Percentiles rank a stretch among this genome's conserved stretches.
Evolutionary conservation across 1,139 yeast species (phyloP).

Genomic region (Protomyces lactucae-debilis): DNA sequence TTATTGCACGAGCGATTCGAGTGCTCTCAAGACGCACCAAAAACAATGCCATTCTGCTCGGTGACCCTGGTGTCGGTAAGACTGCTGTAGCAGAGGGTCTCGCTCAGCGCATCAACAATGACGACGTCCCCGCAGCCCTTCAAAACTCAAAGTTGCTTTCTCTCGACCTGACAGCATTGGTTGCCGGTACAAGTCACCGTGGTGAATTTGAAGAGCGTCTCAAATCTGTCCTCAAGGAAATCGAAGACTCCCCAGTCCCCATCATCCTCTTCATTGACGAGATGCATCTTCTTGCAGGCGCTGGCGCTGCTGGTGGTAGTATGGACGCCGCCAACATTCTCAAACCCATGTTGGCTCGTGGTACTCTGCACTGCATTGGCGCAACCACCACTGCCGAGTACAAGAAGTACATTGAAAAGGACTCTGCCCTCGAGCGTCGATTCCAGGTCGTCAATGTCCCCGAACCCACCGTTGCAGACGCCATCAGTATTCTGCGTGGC

Average conservation of each 20-base stretch:
- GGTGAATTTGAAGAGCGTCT: conserved; percentile 98
- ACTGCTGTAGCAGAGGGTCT: conserved; percentile 98
- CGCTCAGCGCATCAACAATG: conserved; percentile 92
- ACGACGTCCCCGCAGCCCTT: conserved; percentile 86
- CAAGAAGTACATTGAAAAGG: conserved; percentile 86
- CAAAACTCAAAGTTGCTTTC: conserved; percentile 77
- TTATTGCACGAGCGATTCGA: conserved; percentile 88
- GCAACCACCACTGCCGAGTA: conserved; percentile 96
- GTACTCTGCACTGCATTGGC: conserved; percentile 93
- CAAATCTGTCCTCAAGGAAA: conserved; percentile 90
- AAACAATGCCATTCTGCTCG: conserved; percentile 92
- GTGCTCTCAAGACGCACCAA: conserved; percentile 93
- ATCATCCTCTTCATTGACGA: conserved; percentile 91
- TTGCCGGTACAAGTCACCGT: conserved; percentile 97
- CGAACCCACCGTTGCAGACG: conserved; percentile 87
- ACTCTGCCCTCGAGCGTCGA: conserved; percentile 98
- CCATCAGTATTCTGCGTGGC: conserved; percentile 94
- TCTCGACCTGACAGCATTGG: conserved; percentile 87
- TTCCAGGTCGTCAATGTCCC: conserved; percentile 95
- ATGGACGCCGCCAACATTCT: conserved; percentile 91
- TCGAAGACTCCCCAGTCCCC: conserved; percentile 79
- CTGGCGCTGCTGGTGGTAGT: conserved; percentile 59
- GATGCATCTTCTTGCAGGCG: conserved; percentile 99
- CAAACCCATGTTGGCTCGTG: conserved; percentile 96
- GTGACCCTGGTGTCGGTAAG: conserved; percentile 99